These are phyloP conservation scores for Elsinoe arachidis DNA, from an alignment of 2,329 filamentous ascomycete genomes.

Conservation along the genomic window DNA sequence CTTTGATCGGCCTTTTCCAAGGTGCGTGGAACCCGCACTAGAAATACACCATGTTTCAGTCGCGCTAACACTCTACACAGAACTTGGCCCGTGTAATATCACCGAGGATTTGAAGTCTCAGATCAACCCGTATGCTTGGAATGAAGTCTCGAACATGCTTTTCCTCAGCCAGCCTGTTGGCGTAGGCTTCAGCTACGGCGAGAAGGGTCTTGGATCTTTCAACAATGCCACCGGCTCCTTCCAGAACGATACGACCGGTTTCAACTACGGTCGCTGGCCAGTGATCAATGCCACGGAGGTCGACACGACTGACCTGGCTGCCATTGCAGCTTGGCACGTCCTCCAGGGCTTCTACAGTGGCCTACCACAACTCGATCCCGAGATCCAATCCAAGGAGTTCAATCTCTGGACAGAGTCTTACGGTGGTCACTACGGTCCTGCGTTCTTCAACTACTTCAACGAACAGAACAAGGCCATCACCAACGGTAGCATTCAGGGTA, in stretches of 20 bases:
- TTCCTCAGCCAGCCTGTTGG: constrained; percentile 56
- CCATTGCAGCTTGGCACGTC: constrained; percentile 47
- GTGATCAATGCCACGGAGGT: constrained; percentile 41
- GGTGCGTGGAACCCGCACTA: constrained; percentile 16
- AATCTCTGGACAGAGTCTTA: constrained; percentile 21
- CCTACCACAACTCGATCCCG: constrained; percentile 40
- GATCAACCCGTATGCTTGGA: constrained; percentile 53
- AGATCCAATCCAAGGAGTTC: constrained; percentile 27
- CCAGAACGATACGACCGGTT: constrained; percentile 35
- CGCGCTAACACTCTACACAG: constrained; percentile 15
- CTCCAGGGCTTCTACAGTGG: constrained; percentile 47
- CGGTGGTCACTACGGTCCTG: constrained; percentile 47
- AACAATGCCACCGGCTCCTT: constrained; percentile 38
- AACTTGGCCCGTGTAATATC: constrained; percentile 36
- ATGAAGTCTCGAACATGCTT: constrained; percentile 50
- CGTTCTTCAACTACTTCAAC: constrained; percentile 48
- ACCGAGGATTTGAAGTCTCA: constrained; percentile 27
- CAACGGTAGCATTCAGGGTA: constrained; percentile 26
- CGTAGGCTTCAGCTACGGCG: constrained; percentile 46
- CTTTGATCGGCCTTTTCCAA: constrained; percentile 49
- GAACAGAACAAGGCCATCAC: constrained; percentile 48
- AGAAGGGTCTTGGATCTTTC: constrained; percentile 32
- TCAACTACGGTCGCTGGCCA: constrained; percentile 40
- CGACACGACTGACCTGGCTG: constrained; percentile 50
- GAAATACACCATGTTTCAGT: not conserved